These are phyloP conservation scores for Macroventuria anomochaeta DNA, from an alignment of 2,329 filamentous ascomycete species.

Conservation along the genomic window DNA sequence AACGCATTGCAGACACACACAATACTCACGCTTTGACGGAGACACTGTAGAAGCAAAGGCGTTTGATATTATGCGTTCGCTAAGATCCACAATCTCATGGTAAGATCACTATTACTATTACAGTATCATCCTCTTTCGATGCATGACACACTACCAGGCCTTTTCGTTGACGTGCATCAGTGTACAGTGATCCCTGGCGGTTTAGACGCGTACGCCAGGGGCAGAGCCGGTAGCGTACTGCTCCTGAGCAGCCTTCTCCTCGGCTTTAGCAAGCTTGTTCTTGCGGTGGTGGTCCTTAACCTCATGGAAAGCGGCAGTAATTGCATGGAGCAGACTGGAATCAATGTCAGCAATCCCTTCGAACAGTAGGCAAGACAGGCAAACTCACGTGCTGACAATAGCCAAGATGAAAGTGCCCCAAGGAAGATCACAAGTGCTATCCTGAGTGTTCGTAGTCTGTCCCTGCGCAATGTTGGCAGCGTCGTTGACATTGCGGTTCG, in stretches of 20 bases:
- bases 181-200: too few species aligned
- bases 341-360: background rate
- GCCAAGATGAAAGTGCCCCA: conserved; percentile 55
- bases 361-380: background rate
- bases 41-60: too few species aligned
- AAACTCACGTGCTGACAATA: conserved; percentile 55
- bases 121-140: too few species aligned
- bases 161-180: too few species aligned
- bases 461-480: conserved; percentile 19
- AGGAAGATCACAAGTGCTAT: conserved; percentile 49
- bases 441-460: conserved; percentile 19
- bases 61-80: too few species aligned
- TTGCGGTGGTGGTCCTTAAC: conserved; percentile 34
- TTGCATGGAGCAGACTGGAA: conserved; percentile 52
- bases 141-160: too few species aligned
- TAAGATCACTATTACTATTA: too few species aligned
- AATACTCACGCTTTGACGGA: too few species aligned
- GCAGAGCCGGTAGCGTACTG: background rate
- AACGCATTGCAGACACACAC: too few species aligned
- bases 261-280: conserved; percentile 6
- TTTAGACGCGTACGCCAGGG: background rate
- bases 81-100: too few species aligned
- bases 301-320: conserved; percentile 53
- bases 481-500: conserved; percentile 10
- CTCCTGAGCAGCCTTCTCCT: conserved; percentile 1